Percentiles rank a stretch among this genome's conserved stretches.
These are phyloP conservation scores for Phytophthora europaea DNA, from an alignment of 352 stramenopile species.

Conservation along the genomic window DNA sequence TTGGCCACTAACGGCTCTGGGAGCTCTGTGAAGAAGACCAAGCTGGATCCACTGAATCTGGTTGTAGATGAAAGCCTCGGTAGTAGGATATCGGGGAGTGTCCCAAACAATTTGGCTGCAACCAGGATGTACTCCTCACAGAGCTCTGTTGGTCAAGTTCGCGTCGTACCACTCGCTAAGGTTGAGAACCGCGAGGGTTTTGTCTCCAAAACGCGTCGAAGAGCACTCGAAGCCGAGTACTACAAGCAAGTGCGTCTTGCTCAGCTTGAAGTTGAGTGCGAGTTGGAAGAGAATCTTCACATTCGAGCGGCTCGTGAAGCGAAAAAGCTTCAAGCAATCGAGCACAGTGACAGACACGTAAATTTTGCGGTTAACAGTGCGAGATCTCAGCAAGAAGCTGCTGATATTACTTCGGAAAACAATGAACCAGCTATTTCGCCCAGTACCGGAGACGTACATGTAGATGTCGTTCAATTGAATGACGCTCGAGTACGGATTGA, in stretches of 20 bases:
- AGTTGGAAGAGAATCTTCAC: slow-evolving; percentile 79
- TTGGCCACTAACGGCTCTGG: slow-evolving; percentile 6
- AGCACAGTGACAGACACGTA: slow-evolving; percentile 30
- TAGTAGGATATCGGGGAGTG: background rate
- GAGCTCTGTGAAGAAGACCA: slow-evolving; percentile 23
- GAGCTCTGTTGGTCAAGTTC: slow-evolving; percentile 29
- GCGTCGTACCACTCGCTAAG: slow-evolving; percentile 19
- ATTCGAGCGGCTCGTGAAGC: slow-evolving; percentile 65
- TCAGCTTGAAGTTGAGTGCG: slow-evolving; percentile 75
- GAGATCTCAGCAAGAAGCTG: slow-evolving; percentile 1
- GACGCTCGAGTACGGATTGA: background rate
- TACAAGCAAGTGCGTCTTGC: slow-evolving; percentile 75
- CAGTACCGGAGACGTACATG: background rate
- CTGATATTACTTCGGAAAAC: background rate
- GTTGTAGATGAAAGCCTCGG: background rate
- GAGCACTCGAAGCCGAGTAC: slow-evolving; percentile 70
- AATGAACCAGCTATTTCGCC: background rate
- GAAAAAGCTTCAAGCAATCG: slow-evolving; percentile 26
- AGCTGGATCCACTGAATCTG: slow-evolving; percentile 20
- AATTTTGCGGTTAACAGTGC: slow-evolving; percentile 8
- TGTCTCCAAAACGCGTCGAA: slow-evolving; percentile 62
- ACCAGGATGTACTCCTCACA: slow-evolving; percentile 7
- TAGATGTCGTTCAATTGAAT: background rate
- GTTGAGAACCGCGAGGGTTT: slow-evolving; percentile 50
- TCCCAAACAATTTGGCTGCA: background rate